Evolutionary conservation across 305 asterid species (phyloP), one percentile per base, ranked within the genome.

Genomic region (Fraxinus albicans): DNA sequence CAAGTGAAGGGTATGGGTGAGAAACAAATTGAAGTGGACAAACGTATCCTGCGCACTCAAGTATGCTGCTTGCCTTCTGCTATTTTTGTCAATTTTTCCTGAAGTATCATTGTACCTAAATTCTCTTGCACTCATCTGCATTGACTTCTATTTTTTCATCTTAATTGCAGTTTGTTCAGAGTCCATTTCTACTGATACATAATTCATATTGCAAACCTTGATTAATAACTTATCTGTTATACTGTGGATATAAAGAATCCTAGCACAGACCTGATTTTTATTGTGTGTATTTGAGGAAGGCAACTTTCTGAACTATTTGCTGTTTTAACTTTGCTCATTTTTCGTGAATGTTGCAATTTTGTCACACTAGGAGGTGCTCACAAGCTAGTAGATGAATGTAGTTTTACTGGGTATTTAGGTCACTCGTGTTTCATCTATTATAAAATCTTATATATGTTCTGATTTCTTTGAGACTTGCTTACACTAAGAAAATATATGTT

Each of bases 1-100:
- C 92, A 94, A 87, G 99, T 95, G 94, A 95, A 95, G 92, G 99
- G 99, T 91, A 95, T 95, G 99, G 99, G 99, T 84, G 99, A 95
- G 91, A 95, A 95, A 85, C 99, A 95, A 85, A 95, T 95, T 83
- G 99, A 95, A 92, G 98, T 95, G 77, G 99, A 95, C 86, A 95
- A 95, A 83, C 94, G 99, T 87, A 94, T 95, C 84, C 84, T 95
- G 79, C 94, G 97, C n/a, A 97, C 97, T 85, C 98, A 94, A 90
- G 99, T 95, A 83, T 88, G 92, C 80, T 42, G 50, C 82, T 87
- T 83, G 67, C 78, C 60, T 79, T 80, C 27, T 29, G 23, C 55
- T 73, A 63, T 36, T 40, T 50, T 79, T 76, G 21, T 77, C 73
- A 10, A 67, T 15, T 60, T 74, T 34, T 70, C 73, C 31, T 83